Base-by-base conservation (phyloP, 2,329 filamentous ascomycete species). In the Colletotrichum orbiculare region DNA sequence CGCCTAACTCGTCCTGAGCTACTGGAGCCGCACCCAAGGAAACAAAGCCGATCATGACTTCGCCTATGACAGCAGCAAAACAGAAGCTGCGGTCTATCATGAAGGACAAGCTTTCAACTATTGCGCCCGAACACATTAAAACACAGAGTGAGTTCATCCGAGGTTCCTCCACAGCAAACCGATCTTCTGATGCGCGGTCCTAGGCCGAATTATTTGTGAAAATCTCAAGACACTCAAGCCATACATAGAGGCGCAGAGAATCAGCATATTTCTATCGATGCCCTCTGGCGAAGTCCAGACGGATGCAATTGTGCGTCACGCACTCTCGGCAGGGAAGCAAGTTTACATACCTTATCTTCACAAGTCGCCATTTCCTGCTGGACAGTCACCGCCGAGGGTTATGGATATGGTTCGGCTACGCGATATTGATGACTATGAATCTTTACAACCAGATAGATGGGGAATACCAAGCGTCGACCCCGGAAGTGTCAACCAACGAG, bases 231-330 rank as follows among this genome's bases (percentile, higher is more conserved):
- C 84, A 10, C 87, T 94, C 71, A 84, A 87, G 54, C 91, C 93
- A 59, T 99, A 97, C 75, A 81, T 87, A 68, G 83, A 89, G 59
- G 94, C 96, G 46, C 85, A 83, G 66, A 85, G 88, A 57, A 87
- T 99, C 72, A 94, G 92, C 71, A 85, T 99, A 61, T 99, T 97
- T 75, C 83, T 99, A 13, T 96, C 95, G 10, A 99, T 99, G 96
- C 94, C 94, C 1, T 81, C 83, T 9, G 91, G 90, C 33, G 96
- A 99, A 79, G 86, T 97, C 34, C 92, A 94, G 70, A 99, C 96
- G 2, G 88, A 90, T 55, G 82, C 84, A 53, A 93, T 98, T 59
- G 93, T 98, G 8, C 87, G 87, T 35, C 88, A 97, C 81, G 94
- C 95, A 11, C 82, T 99, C 34, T 78, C 80, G 7, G 77, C 83